phyloP scores from a whole-genome alignment of 805 yeast genomes.

The Tetrapisispora arboricola region DNA sequence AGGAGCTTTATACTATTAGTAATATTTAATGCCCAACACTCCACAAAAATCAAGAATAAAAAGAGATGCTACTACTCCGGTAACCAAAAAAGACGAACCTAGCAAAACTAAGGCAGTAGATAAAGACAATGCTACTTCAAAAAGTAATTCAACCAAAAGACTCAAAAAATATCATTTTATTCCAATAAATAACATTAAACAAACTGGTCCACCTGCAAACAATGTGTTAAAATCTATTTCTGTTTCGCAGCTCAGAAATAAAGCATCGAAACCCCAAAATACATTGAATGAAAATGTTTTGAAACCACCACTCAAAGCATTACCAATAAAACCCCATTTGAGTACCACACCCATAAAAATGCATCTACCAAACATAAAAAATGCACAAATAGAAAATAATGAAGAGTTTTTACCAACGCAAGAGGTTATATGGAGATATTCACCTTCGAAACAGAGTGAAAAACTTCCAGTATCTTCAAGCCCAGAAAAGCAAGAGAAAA shows the following conservation, averaged over 20 bases:
- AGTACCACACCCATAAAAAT: constrained; percentile 1
- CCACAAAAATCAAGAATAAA: constrained; percentile 2
- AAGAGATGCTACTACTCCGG: constrained; percentile 3
- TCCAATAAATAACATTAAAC: constrained; percentile 19
- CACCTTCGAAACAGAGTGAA: constrained; percentile 14
- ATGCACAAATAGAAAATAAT: not conserved
- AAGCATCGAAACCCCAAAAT: constrained; percentile 2
- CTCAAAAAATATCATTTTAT: constrained; percentile 22
- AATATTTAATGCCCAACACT: constrained; percentile 3
- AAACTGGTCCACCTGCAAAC: constrained; percentile 1
- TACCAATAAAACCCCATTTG: not conserved
- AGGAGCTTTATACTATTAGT: not conserved
- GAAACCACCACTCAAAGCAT: not conserved
- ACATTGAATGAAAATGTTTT: not conserved
- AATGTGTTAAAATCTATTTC: constrained; percentile 21
- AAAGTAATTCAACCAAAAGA: not conserved
- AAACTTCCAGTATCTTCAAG: constrained; percentile 10
- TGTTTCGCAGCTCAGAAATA: constrained; percentile 24
- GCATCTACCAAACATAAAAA: not conserved
- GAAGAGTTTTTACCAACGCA: constrained; percentile 14
- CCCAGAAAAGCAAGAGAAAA: constrained; percentile 13
- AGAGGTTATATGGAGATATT: constrained; percentile 27
- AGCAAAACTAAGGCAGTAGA: not conserved
- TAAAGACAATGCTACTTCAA: too few relatives aligned
- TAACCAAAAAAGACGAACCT: not conserved